Conservation (phyloP, 768 basidiomycete species). For the Kondoa subrosea region DNA sequence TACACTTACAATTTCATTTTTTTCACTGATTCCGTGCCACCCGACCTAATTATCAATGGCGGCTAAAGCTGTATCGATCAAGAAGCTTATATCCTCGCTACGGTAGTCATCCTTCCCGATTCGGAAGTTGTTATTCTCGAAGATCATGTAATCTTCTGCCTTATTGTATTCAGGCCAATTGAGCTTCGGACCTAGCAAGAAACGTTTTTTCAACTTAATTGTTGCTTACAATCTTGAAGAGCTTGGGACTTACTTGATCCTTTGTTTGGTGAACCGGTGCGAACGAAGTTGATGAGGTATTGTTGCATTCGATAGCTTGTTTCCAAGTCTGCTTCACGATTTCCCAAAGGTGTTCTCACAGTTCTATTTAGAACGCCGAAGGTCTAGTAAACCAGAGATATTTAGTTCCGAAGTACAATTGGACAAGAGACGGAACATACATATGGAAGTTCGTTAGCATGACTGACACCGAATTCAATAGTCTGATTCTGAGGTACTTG, state of each 20-base stretch:
- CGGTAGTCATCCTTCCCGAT: slow-evolving; percentile 3
- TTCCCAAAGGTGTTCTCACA: slow-evolving; percentile 4
- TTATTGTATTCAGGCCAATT: slow-evolving; percentile 3
- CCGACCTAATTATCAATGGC: too few relatives aligned
- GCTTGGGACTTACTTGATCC: too few relatives aligned
- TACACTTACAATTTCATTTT: too few relatives aligned
- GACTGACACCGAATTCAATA: slow-evolving; percentile 9
- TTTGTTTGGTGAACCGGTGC: neutral
- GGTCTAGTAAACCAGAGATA: neutral
- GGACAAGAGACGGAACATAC: neutral
- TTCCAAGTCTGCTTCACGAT: slow-evolving; percentile 4
- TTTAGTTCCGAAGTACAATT: too few relatives aligned
- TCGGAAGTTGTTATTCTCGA: slow-evolving; percentile 4
- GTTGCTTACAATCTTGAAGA: neutral
- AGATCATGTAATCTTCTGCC: neutral
- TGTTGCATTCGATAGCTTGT: slow-evolving; percentile 1
- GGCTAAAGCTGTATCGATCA: too few relatives aligned
- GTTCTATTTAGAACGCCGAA: slow-evolving; percentile 12
- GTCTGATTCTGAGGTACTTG: slow-evolving; percentile 17
- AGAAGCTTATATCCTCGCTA: neutral
- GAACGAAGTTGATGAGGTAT: slow-evolving; percentile 15
- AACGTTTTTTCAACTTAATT: neutral
- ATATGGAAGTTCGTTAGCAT: slow-evolving; percentile 14
- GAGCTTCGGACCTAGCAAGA: neutral
- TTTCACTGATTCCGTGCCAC: too few relatives aligned